Evolutionary conservation across 2,329 filamentous ascomycete genomes (phyloP).

Genomic region (Domatiomyces globalis): DNA sequence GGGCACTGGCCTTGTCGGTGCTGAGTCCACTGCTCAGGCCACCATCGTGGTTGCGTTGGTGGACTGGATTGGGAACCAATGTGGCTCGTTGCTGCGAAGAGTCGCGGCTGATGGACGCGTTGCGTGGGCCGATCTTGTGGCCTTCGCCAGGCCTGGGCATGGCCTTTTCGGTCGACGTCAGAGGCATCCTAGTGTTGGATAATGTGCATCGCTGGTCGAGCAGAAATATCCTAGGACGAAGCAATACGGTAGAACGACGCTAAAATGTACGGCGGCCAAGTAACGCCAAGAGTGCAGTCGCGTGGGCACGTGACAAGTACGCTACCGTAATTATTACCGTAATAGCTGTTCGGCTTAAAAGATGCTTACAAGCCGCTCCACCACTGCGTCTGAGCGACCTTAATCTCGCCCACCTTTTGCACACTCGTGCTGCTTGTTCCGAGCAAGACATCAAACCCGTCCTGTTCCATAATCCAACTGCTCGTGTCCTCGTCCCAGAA

Average conservation of each 20-base stretch:
- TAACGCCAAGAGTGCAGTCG: neutral
- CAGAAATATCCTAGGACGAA: too few relatives aligned
- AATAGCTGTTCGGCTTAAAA: too few relatives aligned
- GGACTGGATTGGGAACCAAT: neutral
- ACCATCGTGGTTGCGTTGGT: neutral
- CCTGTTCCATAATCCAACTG: conserved; percentile 53
- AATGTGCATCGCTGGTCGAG: neutral
- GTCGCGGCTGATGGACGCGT: neutral
- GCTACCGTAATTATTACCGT: too few relatives aligned
- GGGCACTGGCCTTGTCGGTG: neutral
- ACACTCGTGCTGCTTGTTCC: conserved; percentile 34
- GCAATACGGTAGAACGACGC: neutral
- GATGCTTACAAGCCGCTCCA: conserved; percentile 47
- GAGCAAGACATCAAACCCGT: conserved; percentile 49
- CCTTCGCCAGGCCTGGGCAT: neutral
- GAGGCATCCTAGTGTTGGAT: neutral
- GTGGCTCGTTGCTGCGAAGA: neutral
- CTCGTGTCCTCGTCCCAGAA: conserved; percentile 57
- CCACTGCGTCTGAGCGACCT: conserved; percentile 47
- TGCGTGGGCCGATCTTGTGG: neutral
- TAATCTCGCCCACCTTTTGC: conserved; percentile 38
- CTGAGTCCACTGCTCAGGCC: neutral
- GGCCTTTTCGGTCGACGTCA: neutral
- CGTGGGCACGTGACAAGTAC: neutral
- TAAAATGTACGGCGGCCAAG: neutral